These are phyloP conservation scores for Ziziphus jujuba DNA, from an alignment of 306 rosid genomes.

Conservation along the genomic window DNA sequence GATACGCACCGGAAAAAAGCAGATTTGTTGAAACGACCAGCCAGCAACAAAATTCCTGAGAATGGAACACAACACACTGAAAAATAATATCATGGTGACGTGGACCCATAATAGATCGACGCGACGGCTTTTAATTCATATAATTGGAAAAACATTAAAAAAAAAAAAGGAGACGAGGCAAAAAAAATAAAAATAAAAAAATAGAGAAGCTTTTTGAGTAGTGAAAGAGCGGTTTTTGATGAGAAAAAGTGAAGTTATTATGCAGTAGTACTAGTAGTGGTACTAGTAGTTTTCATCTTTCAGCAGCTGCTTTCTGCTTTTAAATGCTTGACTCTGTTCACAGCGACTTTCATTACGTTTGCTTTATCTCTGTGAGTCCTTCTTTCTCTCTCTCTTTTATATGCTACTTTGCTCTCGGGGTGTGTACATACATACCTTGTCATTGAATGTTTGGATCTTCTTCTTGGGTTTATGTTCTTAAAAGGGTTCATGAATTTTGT, in stretches of 20 bases:
- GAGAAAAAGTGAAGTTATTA: neutral
- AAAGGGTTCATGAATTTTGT: no score
- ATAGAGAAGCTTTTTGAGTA: neutral
- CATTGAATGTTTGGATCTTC: neutral
- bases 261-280: no score
- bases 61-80: neutral
- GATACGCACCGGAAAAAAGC: neutral
- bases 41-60: neutral
- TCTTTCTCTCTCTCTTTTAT: neutral
- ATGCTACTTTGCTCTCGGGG: no score
- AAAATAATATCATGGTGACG: neutral
- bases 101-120: conserved; percentile 1
- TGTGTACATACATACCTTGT: neutral
- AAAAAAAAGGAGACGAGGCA: no score
- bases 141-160: neutral
- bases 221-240: conserved; percentile 16
- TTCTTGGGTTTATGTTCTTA: no score
- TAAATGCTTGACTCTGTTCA: neutral
- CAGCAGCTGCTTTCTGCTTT: conserved; percentile 12
- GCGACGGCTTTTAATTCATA: neutral
- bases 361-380: conserved; percentile 10
- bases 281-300: neutral
- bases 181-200: neutral
- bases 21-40: conserved; percentile 6
- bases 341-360: neutral